These are phyloP conservation scores for Pleurotus tuoliensis DNA, from an alignment of 768 basidiomycete species.

Conservation along the genomic window DNA sequence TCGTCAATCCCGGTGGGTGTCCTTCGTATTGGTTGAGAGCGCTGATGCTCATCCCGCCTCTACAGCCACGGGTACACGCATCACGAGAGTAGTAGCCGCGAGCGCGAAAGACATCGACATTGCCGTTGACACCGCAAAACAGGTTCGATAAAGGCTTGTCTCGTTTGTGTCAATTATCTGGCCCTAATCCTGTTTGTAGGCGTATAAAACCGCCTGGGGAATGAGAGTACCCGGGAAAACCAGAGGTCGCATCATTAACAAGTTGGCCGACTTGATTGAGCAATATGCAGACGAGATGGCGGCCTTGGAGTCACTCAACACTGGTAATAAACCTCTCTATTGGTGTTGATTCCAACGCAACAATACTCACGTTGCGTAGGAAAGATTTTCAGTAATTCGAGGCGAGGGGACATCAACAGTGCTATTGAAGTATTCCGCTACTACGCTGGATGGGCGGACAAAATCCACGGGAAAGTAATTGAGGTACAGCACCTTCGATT, in stretches of 20 bases:
- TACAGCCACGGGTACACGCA: conserved; percentile 59
- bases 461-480: conserved; percentile 71
- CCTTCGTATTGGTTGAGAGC: background rate
- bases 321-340: conserved; percentile 35
- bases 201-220: conserved; percentile 64
- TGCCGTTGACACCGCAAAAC: conserved; percentile 66
- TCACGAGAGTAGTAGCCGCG: conserved; percentile 56
- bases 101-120: conserved; percentile 68
- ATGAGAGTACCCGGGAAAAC: conserved; percentile 47
- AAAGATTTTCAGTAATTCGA: conserved; percentile 50
- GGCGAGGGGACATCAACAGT: conserved; percentile 42
- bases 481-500: conserved; percentile 31
- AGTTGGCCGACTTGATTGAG: conserved; percentile 65
- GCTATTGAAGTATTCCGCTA: conserved; percentile 59
- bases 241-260: conserved; percentile 54
- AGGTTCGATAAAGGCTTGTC: conserved; percentile 23
- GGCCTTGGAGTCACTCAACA: conserved; percentile 71
- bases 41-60: background rate
- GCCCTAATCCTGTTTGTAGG: conserved; percentile 26
- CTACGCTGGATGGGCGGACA: conserved; percentile 91
- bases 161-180: conserved; percentile 25
- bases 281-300: conserved; percentile 58
- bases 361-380: conserved; percentile 26
- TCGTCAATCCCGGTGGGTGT: conserved; percentile 51
- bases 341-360: background rate